Base-by-base conservation (phyloP, 805 yeast genomes). In the Candida silvicultrix region DNA sequence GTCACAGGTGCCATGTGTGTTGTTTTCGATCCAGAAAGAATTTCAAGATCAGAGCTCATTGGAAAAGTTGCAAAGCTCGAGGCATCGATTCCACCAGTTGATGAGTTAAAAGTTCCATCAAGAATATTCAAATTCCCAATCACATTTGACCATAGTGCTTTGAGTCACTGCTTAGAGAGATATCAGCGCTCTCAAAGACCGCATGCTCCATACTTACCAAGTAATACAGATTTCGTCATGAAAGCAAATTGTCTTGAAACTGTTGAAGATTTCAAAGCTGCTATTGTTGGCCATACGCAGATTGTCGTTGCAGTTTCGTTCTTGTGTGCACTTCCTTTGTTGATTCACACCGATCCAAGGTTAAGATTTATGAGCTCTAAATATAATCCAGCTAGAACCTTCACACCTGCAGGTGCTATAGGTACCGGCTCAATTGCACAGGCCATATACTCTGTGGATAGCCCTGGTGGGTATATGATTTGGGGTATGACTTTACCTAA, bases 391-490 rank as follows among this genome's bases (percentile, higher is more conserved):
- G 57, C 66, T 3, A 50, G 66, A 46, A 60, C 66, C n/a, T 57
- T 55, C 31, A 60, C 66, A 1, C 66, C 66, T 1, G 59, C 54
- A 22, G 66, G 66, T 21, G 59, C 63, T 2, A 46, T 62, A 38
- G 63, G 63, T 20, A 59, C 65, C 15, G 64, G 64, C 29, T 49
- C 59, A 20, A 61, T 60, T 20, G 47, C 56, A 19, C 65, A 62
- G 22, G 50, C 59, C 2, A 54, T 62, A 12, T 58, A 62, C 44
- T 49, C 66, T 2, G 62, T 62, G 40, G 66, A 62, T 38, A 52
- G 63, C 7, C 66, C 65, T 11, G 66, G 65, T 45, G 65, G 66
- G 20, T 62, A 62, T 37, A 58, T 61, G 65, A 51, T 62, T 41
- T 62, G 66, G 66, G 66, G 66, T 42, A 58, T 46, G 61, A 56